Evolutionary conservation across 2,329 filamentous ascomycete genomes (phyloP).

Genomic region (Cytospora chrysosperma): DNA sequence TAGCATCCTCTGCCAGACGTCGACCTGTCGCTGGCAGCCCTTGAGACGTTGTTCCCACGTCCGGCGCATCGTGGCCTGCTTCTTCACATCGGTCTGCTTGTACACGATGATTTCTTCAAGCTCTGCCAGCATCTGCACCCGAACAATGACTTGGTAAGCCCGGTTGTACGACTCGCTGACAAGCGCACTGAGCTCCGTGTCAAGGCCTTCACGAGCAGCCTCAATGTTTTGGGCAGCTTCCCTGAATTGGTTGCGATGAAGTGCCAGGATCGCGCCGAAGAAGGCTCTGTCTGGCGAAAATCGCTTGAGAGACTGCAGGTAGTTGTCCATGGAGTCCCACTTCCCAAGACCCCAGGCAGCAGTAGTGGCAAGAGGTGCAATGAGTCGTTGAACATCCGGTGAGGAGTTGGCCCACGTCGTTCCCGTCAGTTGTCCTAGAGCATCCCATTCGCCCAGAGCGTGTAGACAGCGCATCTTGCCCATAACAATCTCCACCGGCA

Average conservation of each 20-base stretch:
- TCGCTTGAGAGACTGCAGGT: conserved; percentile 91
- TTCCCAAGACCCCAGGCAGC: conserved; percentile 95
- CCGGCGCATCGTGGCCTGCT: conserved; percentile 84
- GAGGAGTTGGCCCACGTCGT: conserved; percentile 92
- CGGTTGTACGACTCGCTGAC: conserved; percentile 98
- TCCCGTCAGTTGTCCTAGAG: conserved; percentile 81
- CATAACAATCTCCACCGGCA: conserved; percentile 93
- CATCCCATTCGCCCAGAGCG: conserved; percentile 95
- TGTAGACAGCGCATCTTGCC: conserved; percentile 99
- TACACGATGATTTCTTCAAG: conserved; percentile 97
- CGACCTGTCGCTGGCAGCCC: conserved; percentile 93
- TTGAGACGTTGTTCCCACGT: conserved; percentile 96
- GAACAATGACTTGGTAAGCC: conserved; percentile 95
- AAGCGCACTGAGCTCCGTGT: conserved; percentile 91
- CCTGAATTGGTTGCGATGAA: conserved; percentile 93
- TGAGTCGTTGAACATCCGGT: conserved; percentile 81
- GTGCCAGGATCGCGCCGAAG: conserved; percentile 91
- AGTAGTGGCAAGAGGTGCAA: conserved; percentile 90
- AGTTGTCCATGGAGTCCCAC: conserved; percentile 98
- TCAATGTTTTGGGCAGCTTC: conserved; percentile 88
- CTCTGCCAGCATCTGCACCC: conserved; percentile 98
- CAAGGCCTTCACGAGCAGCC: conserved; percentile 87
- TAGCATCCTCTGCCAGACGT: conserved; percentile 98
- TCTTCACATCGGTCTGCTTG: conserved; percentile 89
- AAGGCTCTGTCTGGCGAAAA: conserved; percentile 93